Evolutionary conservation across 177 flowering plant species (phyloP).

Genomic region (Tripterygium wilfordii): DNA sequence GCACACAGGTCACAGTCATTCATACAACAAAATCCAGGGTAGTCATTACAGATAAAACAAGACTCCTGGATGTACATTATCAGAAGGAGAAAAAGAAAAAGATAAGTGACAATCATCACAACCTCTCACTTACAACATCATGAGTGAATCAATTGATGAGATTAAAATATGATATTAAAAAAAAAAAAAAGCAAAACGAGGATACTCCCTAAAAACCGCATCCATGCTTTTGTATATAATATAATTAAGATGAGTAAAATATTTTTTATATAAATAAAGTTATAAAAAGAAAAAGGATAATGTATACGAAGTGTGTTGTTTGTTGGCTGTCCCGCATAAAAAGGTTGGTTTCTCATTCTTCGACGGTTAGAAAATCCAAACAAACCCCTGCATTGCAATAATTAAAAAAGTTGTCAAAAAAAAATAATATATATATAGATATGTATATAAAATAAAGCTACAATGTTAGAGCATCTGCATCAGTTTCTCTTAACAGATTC

Average conservation of each 20-base stretch:
- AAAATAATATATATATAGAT: not conserved
- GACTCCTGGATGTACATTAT: conserved; percentile 20
- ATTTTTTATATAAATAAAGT: not conserved
- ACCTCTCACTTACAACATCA: conserved; percentile 9
- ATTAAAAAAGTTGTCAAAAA: not conserved
- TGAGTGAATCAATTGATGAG: conserved; percentile 4
- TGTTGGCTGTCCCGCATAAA: conserved; percentile 17
- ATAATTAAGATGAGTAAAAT: conserved; percentile 11
- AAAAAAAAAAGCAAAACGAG: conserved; percentile 27
- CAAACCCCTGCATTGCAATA: conserved; percentile 21
- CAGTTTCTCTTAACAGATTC: too few relatives aligned
- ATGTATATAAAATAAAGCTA: not conserved
- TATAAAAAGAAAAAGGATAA: conserved; percentile 2
- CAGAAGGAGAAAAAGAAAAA: conserved; percentile 9
- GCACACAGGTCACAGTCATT: too few relatives aligned
- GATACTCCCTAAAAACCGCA: conserved; percentile 76
- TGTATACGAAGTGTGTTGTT: conserved; percentile 28
- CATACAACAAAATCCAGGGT: conserved; percentile 5
- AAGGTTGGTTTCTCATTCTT: conserved; percentile 13
- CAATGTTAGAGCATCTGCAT: too few relatives aligned
- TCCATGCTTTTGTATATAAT: conserved; percentile 32
- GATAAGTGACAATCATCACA: conserved; percentile 1
- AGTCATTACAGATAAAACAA: conserved; percentile 6
- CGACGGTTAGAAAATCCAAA: conserved; percentile 43
- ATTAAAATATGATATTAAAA: conserved; percentile 5